Evolutionary conservation across 306 rosid species (phyloP), one percentile per base, ranked within the genome.

Genomic region (Acacia crassicarpa): DNA sequence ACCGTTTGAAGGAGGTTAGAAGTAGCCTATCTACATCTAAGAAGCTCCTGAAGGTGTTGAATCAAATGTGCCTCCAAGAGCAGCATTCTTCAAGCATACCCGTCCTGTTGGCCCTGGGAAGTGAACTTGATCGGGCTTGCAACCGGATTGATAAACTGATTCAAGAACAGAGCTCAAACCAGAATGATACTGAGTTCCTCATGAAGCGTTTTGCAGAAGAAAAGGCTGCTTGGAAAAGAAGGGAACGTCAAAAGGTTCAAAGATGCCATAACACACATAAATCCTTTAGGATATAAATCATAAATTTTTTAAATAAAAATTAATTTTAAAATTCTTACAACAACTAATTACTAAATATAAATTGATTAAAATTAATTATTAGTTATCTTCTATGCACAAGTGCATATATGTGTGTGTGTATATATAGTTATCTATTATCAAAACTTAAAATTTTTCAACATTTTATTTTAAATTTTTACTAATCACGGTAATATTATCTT

Each of bases 21-120:
- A 86, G 84, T 77, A 90, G 94, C 41, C 76, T 93, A 40, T 82
- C 91, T 17, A 91, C 98, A 67, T 89, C 98, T 0, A 95, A 89
- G 84, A 94, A 95, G 90, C 91, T 95, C 70, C 76, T 95, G 16
- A 91, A 92, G 81, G 92, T 93, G 62, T 69, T 95, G 43, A 88
- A 84, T 74, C 94, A 92, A 73, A 75, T 91, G 74, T 90, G 87
- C 74, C 88, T 82, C 75, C 77, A 92, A 85, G 92, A 87, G 65
- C 81, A 84, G 78, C 86, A 80, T 15, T 81, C 99, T 12, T 78
- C 93, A 40, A 79, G 87, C 77, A 81, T 75, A 33, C 85, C 97
- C n/a, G 71, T 95, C 32, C 65, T 90, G 74, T 65, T 88, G 14
- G 98, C 98, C 59, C 75, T 95, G 1, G 89, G 90, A 20, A 59